Percentiles rank a stretch among this genome's conserved stretches.
phyloP scores from a whole-genome alignment of 148 eudicot genomes.

The Linanthus parryae region DNA sequence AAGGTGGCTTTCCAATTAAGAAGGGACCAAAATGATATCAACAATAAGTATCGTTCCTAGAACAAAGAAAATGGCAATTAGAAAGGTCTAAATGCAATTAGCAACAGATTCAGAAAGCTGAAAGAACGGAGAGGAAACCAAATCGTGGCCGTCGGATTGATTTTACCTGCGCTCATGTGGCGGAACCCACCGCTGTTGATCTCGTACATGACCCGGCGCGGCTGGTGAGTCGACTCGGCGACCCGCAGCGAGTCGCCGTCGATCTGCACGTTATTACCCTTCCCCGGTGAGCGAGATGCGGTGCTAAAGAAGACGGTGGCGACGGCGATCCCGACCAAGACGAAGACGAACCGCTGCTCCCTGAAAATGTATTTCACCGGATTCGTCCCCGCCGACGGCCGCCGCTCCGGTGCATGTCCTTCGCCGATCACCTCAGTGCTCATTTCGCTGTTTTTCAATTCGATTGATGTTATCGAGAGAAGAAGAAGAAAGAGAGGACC shows the following conservation, averaged over 20 bases:
- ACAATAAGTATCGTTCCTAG: too few relatives aligned
- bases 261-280: too few relatives aligned
- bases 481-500: too few relatives aligned
- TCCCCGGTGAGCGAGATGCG: not conserved
- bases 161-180: constrained; percentile 17
- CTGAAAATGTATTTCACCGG: constrained; percentile 15
- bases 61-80: too few relatives aligned
- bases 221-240: constrained; percentile 12
- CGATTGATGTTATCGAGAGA: not conserved
- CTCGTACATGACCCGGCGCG: constrained; percentile 17
- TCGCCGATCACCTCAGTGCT: not conserved
- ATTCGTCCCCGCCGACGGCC: not conserved
- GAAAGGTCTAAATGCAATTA: not conserved
- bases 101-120: not conserved
- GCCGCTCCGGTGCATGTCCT: not conserved
- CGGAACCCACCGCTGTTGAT: not conserved
- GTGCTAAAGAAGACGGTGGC: constrained; percentile 12
- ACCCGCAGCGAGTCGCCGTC: constrained; percentile 7
- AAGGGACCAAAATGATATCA: not conserved
- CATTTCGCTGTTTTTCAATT: not conserved
- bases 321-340: constrained; percentile 25
- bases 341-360: constrained; percentile 24
- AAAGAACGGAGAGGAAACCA: not conserved
- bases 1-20: not conserved
- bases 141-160: not conserved